Base-by-base conservation (phyloP, 495 filamentous ascomycete genomes). In the Penicillium simplicissimum region DNA sequence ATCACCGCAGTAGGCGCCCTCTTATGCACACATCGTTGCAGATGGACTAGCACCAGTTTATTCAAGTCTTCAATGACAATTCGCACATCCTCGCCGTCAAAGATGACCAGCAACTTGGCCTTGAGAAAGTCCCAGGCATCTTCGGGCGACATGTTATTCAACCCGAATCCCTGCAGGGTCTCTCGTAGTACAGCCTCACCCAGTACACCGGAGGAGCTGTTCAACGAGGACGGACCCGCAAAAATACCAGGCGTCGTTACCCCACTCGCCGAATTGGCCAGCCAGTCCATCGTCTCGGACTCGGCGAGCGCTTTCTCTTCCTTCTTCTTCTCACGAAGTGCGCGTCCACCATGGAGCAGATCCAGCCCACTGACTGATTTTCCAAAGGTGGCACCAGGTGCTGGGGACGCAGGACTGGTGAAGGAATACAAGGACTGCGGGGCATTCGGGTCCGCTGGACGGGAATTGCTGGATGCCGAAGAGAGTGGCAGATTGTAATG, bases 51-150 rank as follows among this genome's bases (percentile, higher is more conserved):
- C 1, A 97, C 93, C 11, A 97, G 83, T 45, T 88, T 86, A 70
- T 99, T 99, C 61, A 98, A 85, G 67, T 98, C 96, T 71, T 99
- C 96, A 17, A 99, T 89, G 0, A 94, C 92, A 47, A 93, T 82
- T 14, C 91, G 84, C 6, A 97, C 81, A 62, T 96, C 90, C 66
- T 97, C 96, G 10, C 91, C 93, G 64, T 97, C 91, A 67, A 99
- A 99, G 14, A 97, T 87, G 49, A 91, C 85, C 11, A 98, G 80
- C n/a, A 98, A 70, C 61, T 92, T 92, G 0, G 90, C 88, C 65
- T 94, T 95, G n/a, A 99, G 75, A 59, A 92, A 90, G 25, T 93
- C 91, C 96, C 96, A 99, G 8, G 93, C 94, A 71, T 97, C 93
- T 64, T 99, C 95, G 1, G 89, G 81, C 6, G 84, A 85, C 86